Conservation (phyloP, 352 stramenopile genomes). For the Phytophthora multivora region DNA sequence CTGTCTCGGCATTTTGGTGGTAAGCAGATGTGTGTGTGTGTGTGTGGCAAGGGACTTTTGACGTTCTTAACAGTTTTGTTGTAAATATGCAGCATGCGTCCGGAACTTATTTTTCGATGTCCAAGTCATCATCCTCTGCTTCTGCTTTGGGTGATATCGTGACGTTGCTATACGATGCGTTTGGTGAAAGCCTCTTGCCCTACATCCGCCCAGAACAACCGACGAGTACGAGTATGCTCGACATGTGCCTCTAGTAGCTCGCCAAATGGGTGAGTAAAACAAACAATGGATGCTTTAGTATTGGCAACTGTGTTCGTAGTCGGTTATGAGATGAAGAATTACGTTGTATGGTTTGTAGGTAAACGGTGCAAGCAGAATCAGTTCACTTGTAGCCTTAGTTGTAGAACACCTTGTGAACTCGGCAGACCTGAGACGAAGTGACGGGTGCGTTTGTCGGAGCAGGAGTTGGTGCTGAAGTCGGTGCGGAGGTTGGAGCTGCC, state of each 20-base stretch:
- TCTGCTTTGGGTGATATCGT: conserved; percentile 57
- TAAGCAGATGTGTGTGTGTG: conserved; percentile 27
- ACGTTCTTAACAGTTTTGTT: conserved; percentile 1
- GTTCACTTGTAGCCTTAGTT: conserved; percentile 4
- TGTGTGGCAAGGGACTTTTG: neutral
- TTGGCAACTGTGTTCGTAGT: conserved; percentile 5
- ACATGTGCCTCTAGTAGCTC: conserved; percentile 47
- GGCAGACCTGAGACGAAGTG: conserved; percentile 30
- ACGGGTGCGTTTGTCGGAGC: neutral
- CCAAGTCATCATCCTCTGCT: conserved; percentile 43
- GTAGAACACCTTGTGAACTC: conserved; percentile 42
- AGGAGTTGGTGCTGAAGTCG: conserved; percentile 3
- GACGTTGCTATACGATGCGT: conserved; percentile 72
- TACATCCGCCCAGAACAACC: conserved; percentile 67
- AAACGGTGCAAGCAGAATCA: neutral
- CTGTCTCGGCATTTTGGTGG: conserved; percentile 86
- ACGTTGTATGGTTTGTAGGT: neutral
- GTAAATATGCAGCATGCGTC: conserved; percentile 62
- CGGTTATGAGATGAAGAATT: too few species aligned
- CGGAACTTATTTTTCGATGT: conserved; percentile 80
- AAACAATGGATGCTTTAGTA: conserved; percentile 17
- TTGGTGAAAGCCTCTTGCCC: conserved; percentile 77
- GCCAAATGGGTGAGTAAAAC: neutral
- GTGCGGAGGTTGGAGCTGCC: conserved; percentile 12
- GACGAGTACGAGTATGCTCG: conserved; percentile 38